phyloP scores from a whole-genome alignment of 192 early-diverging fungal species.

The Glomus cerebriforme region DNA sequence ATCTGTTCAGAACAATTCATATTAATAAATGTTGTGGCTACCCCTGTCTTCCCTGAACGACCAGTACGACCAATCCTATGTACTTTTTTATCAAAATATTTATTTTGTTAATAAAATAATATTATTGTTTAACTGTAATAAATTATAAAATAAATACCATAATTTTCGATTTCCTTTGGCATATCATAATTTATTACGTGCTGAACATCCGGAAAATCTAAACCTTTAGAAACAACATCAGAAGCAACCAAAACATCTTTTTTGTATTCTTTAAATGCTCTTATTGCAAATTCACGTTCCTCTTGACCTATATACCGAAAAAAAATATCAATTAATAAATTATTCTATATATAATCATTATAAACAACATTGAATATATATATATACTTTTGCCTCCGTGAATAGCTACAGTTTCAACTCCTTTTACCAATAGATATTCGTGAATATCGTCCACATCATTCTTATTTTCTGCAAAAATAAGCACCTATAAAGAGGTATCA shows the following conservation, averaged over 20 bases:
- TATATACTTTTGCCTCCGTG: conserved; percentile 88
- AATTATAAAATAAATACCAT: conserved; percentile 54
- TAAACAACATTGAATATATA: conserved; percentile 21
- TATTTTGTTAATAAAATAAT: neutral
- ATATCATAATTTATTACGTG: conserved; percentile 99
- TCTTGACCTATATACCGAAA: conserved; percentile 71
- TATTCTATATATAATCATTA: neutral
- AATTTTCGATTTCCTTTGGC: conserved; percentile 99
- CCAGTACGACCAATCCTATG: conserved; percentile 98
- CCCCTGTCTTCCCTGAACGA: conserved; percentile 93
- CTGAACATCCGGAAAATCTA: conserved; percentile 95
- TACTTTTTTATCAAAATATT: conserved; percentile 51
- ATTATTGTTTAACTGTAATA: neutral
- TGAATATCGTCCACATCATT: conserved; percentile 99
- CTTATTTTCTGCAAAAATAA: conserved; percentile 98
- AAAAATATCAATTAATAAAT: neutral
- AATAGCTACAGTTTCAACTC: conserved; percentile 91
- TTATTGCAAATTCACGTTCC: conserved; percentile 95
- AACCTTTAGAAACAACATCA: conserved; percentile 94
- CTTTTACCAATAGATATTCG: conserved; percentile 93
- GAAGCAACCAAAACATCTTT: conserved; percentile 97
- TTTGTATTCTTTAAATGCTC: conserved; percentile 83
- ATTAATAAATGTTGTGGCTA: conserved; percentile 98
- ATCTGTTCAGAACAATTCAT: conserved; percentile 90
- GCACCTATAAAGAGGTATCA: conserved; percentile 49